These are phyloP conservation scores for Fistulina hepatica DNA, from an alignment of 1,284 basidiomycete genomes.

Conservation along the genomic window DNA sequence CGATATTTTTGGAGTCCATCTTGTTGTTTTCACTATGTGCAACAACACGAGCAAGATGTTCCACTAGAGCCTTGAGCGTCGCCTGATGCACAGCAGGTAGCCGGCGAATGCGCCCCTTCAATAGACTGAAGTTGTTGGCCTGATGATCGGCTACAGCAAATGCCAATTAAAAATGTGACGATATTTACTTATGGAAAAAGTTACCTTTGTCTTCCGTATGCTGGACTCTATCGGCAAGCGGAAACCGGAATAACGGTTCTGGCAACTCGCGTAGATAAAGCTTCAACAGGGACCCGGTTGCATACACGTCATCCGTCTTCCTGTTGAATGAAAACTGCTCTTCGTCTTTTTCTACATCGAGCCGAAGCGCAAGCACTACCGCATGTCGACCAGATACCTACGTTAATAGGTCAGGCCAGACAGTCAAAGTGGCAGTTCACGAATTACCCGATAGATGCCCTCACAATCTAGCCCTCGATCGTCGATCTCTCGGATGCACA, in stretches of 20 bases:
- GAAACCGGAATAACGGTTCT: constrained; percentile 84
- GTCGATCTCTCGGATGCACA: constrained; percentile 83
- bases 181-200: constrained; percentile 10
- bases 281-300: constrained; percentile 88
- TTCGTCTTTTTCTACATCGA: constrained; percentile 87
- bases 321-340: constrained; percentile 70
- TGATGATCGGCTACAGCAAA: constrained; percentile 50
- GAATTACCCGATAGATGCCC: constrained; percentile 68
- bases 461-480: constrained; percentile 70
- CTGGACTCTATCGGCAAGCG: constrained; percentile 75
- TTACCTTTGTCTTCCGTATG: constrained; percentile 69
- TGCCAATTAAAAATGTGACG: constrained; percentile 9
- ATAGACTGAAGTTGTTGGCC: constrained; percentile 57
- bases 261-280: constrained; percentile 86
- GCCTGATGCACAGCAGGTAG: constrained; percentile 83
- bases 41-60: constrained; percentile 78
- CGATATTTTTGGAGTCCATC: constrained; percentile 88
- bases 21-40: constrained; percentile 71
- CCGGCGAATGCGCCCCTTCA: constrained; percentile 75
- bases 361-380: constrained; percentile 78
- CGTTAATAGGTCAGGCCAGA: constrained; percentile 1
- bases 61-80: constrained; percentile 78
- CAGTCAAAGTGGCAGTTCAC: constrained; percentile 1
- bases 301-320: constrained; percentile 75
- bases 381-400: constrained; percentile 81